A percentile compares a stretch with the other conserved stretches of the same genome.
Evolutionary conservation across 768 basidiomycete genomes (phyloP).

Genomic region (Royoungia palumana): DNA sequence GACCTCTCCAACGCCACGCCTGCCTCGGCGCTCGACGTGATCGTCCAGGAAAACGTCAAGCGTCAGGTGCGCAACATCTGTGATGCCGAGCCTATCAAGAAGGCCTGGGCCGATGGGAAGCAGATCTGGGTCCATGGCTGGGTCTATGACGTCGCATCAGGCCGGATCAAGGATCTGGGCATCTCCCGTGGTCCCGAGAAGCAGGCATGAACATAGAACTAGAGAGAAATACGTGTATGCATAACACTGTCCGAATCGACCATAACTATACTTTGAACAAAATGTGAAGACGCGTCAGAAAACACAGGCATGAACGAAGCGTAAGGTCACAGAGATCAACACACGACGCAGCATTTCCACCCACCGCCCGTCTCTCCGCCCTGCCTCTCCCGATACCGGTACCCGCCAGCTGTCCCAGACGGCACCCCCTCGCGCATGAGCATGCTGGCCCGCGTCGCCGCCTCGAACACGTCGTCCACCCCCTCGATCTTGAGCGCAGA

Average conservation of each 20-base stretch:
- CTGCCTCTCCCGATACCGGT: constrained; percentile 47
- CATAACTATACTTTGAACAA: constrained; percentile 4
- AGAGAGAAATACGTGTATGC: neutral
- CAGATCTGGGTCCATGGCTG: constrained; percentile 65
- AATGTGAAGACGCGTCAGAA: neutral
- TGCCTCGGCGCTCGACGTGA: constrained; percentile 38
- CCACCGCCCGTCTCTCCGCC: constrained; percentile 40
- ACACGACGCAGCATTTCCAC: constrained; percentile 65
- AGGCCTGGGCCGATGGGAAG: constrained; percentile 42
- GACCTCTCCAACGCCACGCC: constrained; percentile 37
- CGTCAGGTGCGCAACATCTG: constrained; percentile 51
- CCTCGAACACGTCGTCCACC: constrained; percentile 97
- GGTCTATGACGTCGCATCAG: constrained; percentile 65
- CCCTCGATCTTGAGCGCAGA: constrained; percentile 87
- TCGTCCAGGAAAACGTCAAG: constrained; percentile 62
- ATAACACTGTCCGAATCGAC: constrained; percentile 15
- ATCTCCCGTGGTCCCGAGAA: constrained; percentile 32
- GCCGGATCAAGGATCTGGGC: constrained; percentile 57
- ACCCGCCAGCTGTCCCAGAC: constrained; percentile 50
- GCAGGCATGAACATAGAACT: neutral
- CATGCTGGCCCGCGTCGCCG: constrained; percentile 95
- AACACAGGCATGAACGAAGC: neutral
- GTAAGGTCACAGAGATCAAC: constrained; percentile 32
- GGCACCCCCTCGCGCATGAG: constrained; percentile 85
- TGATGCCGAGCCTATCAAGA: constrained; percentile 41